Base-by-base conservation (phyloP, 768 basidiomycete species). In the Tephrocybe sp. region DNA sequence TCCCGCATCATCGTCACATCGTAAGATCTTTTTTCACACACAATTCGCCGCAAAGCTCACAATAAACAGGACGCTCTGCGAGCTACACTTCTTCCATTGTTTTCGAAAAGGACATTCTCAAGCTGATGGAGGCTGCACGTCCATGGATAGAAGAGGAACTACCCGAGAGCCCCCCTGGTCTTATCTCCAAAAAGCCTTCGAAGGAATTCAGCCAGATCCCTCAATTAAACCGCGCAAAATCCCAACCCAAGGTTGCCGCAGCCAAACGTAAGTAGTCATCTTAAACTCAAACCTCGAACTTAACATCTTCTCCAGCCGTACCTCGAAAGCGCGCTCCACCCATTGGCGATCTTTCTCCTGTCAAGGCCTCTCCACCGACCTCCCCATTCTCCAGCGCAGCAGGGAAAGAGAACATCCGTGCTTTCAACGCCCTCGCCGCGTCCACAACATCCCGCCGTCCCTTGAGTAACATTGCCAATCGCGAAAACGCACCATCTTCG, bases 301-400 rank as follows among this genome's bases (percentile, higher is more conserved):
- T 44, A 49, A 24, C 19, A 13, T 16, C 19, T 15, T 22, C 32
- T 43, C 30, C 61, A 60, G 64, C 61, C 19, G 69, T 66, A 47
- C 62, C 69, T 13, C 67, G 71, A 50, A 79, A 73, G 53, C 74
- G 74, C 19, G 62, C 56, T 9, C 65, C 64, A 0, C 65, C 67
- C 13, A 47, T 69, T 31, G 57, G 59, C 24, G 75, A 76, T 49
- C 65, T 80, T 22, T 77, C 78, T 2, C 77, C 79, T 3, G 75
- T 80, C 65, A 77, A 78, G 57, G 78, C 71, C n/a, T 80, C 79
- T 8, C 77, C 78, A n/a, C 71, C 67, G 5, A 50, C 61, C 6
- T 71, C 77, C 9, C 75, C 76, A 7, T 49, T 65, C 15, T 61
- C 64, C 12, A 55, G 58, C 19, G 57, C 63, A 8, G 57, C 65